Percentiles rank a stretch among this genome's conserved stretches.
Conservation (phyloP, 2,329 filamentous ascomycete genomes). For the Clarireedia homoeocarpa region DNA sequence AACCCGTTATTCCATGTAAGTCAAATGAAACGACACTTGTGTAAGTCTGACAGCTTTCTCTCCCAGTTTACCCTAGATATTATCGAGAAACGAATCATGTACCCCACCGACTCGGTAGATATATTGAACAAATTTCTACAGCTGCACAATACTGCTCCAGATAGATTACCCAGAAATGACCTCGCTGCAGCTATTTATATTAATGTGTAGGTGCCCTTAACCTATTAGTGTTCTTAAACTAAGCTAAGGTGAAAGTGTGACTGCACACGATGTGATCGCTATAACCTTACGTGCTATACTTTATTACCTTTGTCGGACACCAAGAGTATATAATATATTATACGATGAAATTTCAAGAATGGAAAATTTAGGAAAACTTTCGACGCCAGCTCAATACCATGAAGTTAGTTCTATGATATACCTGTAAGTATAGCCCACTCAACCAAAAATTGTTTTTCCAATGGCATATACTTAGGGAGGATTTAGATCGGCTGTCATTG, state of each 20-base stretch:
- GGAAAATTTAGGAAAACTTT: slow-evolving; percentile 18
- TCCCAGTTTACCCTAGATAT: background rate
- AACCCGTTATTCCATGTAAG: background rate
- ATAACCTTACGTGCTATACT: background rate
- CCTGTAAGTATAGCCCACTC: slow-evolving; percentile 31
- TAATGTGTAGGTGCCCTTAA: background rate
- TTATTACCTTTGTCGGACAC: background rate
- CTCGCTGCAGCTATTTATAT: background rate
- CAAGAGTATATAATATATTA: slow-evolving; percentile 9
- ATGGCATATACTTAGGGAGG: no score
- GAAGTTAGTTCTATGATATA: slow-evolving; percentile 30
- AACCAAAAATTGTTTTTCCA: no score
- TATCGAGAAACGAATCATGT: background rate
- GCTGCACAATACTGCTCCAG: background rate
- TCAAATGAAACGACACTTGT: background rate
- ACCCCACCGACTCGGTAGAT: background rate
- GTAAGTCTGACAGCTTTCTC: background rate
- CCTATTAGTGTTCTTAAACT: background rate
- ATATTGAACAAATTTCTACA: background rate
- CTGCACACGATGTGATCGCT: background rate
- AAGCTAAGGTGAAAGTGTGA: background rate
- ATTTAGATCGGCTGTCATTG: slow-evolving; percentile 26
- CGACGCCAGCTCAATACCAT: background rate
- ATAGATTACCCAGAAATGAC: background rate
- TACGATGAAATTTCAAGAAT: slow-evolving; percentile 46